Evolutionary conservation across 1,284 basidiomycete species (phyloP), one percentile per base, ranked within the genome.

Genomic region (Thelephora terrestris): DNA sequence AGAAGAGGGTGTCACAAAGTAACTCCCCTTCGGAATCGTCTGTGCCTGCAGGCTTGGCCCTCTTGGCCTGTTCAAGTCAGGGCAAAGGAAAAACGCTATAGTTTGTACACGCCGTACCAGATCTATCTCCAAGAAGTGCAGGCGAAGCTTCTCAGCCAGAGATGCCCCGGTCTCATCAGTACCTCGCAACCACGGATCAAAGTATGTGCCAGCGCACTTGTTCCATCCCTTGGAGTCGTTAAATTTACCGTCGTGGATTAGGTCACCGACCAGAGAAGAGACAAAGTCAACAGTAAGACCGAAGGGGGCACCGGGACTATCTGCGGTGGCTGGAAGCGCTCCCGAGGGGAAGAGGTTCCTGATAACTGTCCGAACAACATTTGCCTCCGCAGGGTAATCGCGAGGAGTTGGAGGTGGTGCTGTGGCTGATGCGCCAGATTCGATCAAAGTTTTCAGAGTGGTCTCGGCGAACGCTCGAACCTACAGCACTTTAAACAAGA

Each of bases 1-100:
- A 97, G 73, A 99, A 99, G 48, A 93, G 78, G 1, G 85, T 93
- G 63, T 98, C 85, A 65, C 92, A 95, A 43, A 98, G 73, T 46
- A 95, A 67, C 64, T 94, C 91, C 49, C 82, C 87, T 60, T 90
- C 91, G 55, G 85, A 85, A 34, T 77, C 75, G 57, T 79, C 65
- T 53, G 71, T 65, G 50, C 58, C 59, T 46, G 65, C 52, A 49
- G 64, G 56, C 53, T 64, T 60, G 34, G 71, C 68, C 59, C 76
- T 59, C 57, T 80, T 83, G 14, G 73, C 79, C 78, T 85, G 45
- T 37, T 51, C 50, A 14, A 5, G 14, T 47, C 7, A 44, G n/a
- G 7, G 36, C 46, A 43, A 43, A 25, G 40, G 21, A 46, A 47
- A 35, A 52, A 38, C 47, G 44, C 24, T 53, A 21, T 34, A 51